Evolutionary conservation across 2,329 filamentous ascomycete genomes (phyloP).

Genomic region (Fusarium staphyleae): DNA sequence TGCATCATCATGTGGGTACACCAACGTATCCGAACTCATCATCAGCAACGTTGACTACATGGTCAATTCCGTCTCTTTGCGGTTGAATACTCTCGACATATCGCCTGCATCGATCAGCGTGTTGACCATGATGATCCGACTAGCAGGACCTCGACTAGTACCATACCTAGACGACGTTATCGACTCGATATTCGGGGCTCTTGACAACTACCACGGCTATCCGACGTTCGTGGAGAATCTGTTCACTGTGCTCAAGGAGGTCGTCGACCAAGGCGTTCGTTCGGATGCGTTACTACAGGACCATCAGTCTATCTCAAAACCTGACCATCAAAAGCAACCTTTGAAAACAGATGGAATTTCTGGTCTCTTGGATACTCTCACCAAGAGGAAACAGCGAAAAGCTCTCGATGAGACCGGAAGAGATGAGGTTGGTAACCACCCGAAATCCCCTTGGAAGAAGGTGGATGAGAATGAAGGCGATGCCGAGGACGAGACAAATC

Average conservation of each 20-base stretch:
- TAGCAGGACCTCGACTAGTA: conserved; percentile 81
- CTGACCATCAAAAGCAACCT: conserved; percentile 53
- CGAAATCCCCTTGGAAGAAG: conserved; percentile 48
- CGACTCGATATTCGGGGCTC: conserved; percentile 85
- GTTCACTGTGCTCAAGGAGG: conserved; percentile 81
- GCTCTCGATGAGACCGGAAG: conserved; percentile 46
- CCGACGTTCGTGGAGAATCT: conserved; percentile 82
- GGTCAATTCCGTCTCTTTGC: conserved; percentile 88
- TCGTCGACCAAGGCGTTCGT: conserved; percentile 82
- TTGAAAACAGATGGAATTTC: conserved; percentile 48
- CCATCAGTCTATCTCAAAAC: conserved; percentile 45
- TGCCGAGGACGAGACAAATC: conserved; percentile 46
- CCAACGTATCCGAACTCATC: conserved; percentile 77
- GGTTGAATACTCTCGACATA: conserved; percentile 90
- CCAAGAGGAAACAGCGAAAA: conserved; percentile 55
- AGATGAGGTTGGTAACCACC: conserved; percentile 42
- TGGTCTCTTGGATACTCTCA: conserved; percentile 64
- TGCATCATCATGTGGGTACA: conserved; percentile 77
- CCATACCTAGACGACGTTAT: conserved; percentile 93
- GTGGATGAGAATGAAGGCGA: conserved; percentile 47
- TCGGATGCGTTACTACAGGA: conserved; percentile 58
- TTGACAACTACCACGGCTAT: conserved; percentile 97
- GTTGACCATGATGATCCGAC: conserved; percentile 88
- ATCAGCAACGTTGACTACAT: conserved; percentile 96
- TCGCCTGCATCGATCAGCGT: conserved; percentile 91